These are phyloP conservation scores for Primulina eburnea DNA, from an alignment of 257 asterid species.

Conservation along the genomic window DNA sequence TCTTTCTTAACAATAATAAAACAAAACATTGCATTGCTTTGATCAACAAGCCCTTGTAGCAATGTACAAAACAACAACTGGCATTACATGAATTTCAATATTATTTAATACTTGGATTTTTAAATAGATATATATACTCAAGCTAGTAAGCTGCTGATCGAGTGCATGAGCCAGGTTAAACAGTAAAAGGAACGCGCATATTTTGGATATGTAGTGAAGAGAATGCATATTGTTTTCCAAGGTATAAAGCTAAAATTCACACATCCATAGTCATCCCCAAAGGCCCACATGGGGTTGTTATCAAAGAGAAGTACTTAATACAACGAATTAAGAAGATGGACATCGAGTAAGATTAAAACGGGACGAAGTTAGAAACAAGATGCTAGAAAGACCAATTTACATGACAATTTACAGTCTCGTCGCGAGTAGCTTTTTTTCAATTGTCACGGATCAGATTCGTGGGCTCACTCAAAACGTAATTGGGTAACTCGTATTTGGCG, in stretches of 20 bases:
- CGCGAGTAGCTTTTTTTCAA: conserved; percentile 20
- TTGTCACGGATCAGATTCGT: conserved; percentile 66
- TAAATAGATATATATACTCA: too few relatives aligned
- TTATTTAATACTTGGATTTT: too few relatives aligned
- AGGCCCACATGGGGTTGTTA: background rate
- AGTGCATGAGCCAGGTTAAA: too few relatives aligned
- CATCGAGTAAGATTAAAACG: conserved; percentile 4
- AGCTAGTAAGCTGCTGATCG: too few relatives aligned
- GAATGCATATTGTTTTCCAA: background rate
- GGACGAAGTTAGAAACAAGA: conserved; percentile 27
- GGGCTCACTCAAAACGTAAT: conserved; percentile 85
- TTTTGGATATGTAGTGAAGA: too few relatives aligned
- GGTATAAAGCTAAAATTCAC: background rate
- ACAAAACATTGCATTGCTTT: too few relatives aligned
- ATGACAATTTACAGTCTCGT: conserved; percentile 36
- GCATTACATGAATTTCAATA: too few relatives aligned
- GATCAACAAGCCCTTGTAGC: too few relatives aligned
- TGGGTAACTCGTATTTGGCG: conserved; percentile 86
- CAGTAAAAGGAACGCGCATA: too few relatives aligned
- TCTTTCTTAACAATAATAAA: too few relatives aligned
- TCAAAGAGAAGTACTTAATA: conserved; percentile 6
- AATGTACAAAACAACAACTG: too few relatives aligned
- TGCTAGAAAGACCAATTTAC: conserved; percentile 41
- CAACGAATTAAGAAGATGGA: conserved; percentile 7
- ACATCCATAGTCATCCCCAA: background rate